Evolutionary conservation across 441 rosid genomes (phyloP).

Genomic region (Euphorbia celastroides): DNA sequence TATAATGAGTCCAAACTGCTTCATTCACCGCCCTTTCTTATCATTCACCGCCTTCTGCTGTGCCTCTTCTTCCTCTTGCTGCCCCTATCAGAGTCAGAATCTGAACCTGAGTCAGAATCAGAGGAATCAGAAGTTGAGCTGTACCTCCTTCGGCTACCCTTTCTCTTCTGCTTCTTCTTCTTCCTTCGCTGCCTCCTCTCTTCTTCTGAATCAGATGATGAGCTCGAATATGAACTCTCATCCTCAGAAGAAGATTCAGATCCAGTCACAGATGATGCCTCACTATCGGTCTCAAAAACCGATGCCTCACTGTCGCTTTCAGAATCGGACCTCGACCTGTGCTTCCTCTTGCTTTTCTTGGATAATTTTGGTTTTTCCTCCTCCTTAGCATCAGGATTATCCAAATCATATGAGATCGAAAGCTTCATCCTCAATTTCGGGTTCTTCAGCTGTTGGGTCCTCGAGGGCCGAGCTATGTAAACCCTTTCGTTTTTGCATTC

Average conservation of each 20-base stretch:
- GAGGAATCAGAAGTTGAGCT: constrained; percentile 80
- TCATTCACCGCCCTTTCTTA: background rate
- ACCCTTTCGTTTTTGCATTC: constrained; percentile 94
- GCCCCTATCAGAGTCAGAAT: constrained; percentile 62
- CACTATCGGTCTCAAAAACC: constrained; percentile 78
- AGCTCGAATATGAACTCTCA: constrained; percentile 56
- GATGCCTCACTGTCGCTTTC: constrained; percentile 85
- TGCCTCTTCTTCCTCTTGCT: constrained; percentile 65
- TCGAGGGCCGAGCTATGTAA: constrained; percentile 79
- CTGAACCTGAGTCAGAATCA: constrained; percentile 62
- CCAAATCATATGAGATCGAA: constrained; percentile 50
- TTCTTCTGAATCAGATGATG: constrained; percentile 74
- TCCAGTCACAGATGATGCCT: constrained; percentile 48
- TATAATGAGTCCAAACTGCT: constrained; percentile 1
- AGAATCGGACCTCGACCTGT: constrained; percentile 51
- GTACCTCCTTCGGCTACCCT: constrained; percentile 53
- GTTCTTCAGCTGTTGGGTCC: constrained; percentile 91
- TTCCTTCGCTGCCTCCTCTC: constrained; percentile 53
- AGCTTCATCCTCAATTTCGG: constrained; percentile 67
- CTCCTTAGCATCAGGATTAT: constrained; percentile 41
- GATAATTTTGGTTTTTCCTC: constrained; percentile 39
- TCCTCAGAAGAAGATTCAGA: constrained; percentile 57
- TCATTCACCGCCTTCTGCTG: constrained; percentile 45
- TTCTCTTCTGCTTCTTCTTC: constrained; percentile 65
- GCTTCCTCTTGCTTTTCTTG: constrained; percentile 85